A percentile compares a stretch with the other conserved stretches of the same genome.
These are phyloP conservation scores for Penicillium freii DNA, from an alignment of 2,329 filamentous ascomycete genomes.

Conservation along the genomic window DNA sequence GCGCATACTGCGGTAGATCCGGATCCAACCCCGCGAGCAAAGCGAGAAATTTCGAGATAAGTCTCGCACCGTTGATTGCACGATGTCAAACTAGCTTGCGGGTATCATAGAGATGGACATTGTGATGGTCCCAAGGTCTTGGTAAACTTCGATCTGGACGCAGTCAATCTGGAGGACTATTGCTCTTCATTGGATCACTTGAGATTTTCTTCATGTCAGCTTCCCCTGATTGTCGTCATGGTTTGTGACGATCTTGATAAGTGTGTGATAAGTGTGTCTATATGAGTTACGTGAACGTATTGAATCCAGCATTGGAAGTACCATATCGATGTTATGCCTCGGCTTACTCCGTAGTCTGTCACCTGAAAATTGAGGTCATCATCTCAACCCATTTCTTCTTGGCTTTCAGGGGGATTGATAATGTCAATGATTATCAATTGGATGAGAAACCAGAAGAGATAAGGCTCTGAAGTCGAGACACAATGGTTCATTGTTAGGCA, in stretches of 20 bases:
- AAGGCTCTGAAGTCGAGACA: background rate
- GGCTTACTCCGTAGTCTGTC: too few relatives aligned
- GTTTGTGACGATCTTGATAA: conserved; percentile 4
- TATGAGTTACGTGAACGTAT: conserved; percentile 5
- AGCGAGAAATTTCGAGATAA: conserved; percentile 13
- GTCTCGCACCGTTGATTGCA: conserved; percentile 14
- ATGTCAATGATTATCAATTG: background rate
- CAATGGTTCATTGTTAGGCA: background rate
- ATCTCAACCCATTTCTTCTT: background rate
- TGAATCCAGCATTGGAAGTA: background rate
- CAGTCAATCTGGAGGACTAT: background rate
- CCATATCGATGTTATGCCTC: background rate
- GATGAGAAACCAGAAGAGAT: background rate
- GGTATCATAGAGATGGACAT: background rate
- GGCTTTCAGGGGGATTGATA: background rate
- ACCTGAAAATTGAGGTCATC: background rate
- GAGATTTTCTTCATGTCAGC: background rate
- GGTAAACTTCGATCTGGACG: conserved; percentile 9
- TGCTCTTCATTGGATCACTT: background rate
- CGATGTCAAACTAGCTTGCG: background rate
- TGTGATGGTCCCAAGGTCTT: background rate
- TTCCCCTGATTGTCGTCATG: conserved; percentile 1
- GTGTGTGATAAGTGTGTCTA: background rate
- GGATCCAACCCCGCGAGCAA: background rate
- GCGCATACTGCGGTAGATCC: conserved; percentile 8